phyloP scores from a whole-genome alignment of 345 rosid genomes.

The Excoecaria cochinchinensis region DNA sequence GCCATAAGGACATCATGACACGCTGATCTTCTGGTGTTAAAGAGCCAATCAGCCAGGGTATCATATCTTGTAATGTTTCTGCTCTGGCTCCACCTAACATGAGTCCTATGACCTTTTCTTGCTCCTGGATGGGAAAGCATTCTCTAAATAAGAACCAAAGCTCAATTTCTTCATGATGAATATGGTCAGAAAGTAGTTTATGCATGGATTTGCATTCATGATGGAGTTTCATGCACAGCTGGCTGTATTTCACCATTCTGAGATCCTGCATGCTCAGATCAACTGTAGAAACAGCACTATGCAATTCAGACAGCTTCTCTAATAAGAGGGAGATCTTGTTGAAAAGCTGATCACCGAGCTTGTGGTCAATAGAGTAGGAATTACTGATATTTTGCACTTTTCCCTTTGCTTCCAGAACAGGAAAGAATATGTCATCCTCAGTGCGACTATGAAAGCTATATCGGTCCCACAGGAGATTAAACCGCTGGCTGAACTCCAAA shows the following conservation, averaged over 20 bases:
- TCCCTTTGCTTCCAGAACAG: constrained; percentile 74
- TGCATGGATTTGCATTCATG: constrained; percentile 60
- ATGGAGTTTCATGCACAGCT: constrained; percentile 58
- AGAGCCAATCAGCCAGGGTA: constrained; percentile 71
- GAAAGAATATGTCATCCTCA: constrained; percentile 86
- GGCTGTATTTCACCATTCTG: constrained; percentile 33
- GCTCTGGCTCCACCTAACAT: constrained; percentile 76
- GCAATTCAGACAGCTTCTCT: constrained; percentile 54
- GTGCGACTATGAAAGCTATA: constrained; percentile 65
- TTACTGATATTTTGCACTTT: constrained; percentile 53
- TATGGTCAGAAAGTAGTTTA: constrained; percentile 62
- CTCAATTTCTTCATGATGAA: constrained; percentile 65
- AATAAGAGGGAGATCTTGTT: constrained; percentile 51
- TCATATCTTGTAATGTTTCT: constrained; percentile 64
- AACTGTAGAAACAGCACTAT: constrained; percentile 28
- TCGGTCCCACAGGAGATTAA: constrained; percentile 48
- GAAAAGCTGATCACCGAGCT: constrained; percentile 51
- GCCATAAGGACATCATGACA: constrained; percentile 56
- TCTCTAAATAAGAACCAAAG: constrained; percentile 66
- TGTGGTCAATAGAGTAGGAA: constrained; percentile 70
- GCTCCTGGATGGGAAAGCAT: constrained; percentile 64
- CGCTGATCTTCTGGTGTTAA: constrained; percentile 60
- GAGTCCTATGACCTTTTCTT: constrained; percentile 62
- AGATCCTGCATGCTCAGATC: constrained; percentile 26
- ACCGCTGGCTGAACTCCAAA: constrained; percentile 50